A percentile compares a stretch with the other conserved stretches of the same genome.
Conservation (phyloP, 495 filamentous ascomycete species). For the Xylaria grammica region DNA sequence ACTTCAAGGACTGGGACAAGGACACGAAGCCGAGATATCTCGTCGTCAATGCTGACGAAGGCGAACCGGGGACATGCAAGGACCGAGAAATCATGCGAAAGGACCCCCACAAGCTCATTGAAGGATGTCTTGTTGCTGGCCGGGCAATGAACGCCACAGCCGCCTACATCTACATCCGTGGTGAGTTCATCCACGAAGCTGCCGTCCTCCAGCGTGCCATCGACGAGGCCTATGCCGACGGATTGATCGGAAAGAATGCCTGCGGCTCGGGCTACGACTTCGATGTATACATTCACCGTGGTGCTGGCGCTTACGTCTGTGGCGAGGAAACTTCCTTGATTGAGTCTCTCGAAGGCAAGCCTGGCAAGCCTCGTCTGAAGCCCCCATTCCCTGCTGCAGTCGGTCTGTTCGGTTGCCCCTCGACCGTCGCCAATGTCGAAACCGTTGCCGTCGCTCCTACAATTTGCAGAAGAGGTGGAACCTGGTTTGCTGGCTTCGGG, state of each 20-base stretch:
- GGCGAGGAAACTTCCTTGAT: constrained; percentile 98
- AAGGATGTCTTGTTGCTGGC: constrained; percentile 95
- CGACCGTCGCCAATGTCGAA: constrained; percentile 97
- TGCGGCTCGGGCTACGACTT: constrained; percentile 97
- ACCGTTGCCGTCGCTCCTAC: constrained; percentile 94
- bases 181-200: constrained; percentile 97
- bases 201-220: constrained; percentile 92
- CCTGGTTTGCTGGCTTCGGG: constrained; percentile 91
- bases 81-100: constrained; percentile 99
- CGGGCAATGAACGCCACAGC: constrained; percentile 97
- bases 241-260: constrained; percentile 96
- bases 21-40: constrained; percentile 94
- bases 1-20: constrained; percentile 99
- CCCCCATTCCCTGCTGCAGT: constrained; percentile 97
- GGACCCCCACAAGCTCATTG: constrained; percentile 97
- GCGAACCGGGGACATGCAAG: constrained; percentile 98
- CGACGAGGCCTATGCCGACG: constrained; percentile 93
- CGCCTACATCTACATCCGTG: constrained; percentile 99
- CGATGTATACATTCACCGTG: constrained; percentile 94
- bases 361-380: constrained; percentile 97
- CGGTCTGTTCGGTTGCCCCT: constrained; percentile 96
- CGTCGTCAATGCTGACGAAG: constrained; percentile 98
- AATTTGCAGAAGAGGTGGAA: constrained; percentile 89
- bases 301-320: constrained; percentile 96
- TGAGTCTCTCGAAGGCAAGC: constrained; percentile 97